These are phyloP conservation scores for Alternaria metachromatica DNA, from an alignment of 2,329 filamentous ascomycete genomes.

Conservation along the genomic window DNA sequence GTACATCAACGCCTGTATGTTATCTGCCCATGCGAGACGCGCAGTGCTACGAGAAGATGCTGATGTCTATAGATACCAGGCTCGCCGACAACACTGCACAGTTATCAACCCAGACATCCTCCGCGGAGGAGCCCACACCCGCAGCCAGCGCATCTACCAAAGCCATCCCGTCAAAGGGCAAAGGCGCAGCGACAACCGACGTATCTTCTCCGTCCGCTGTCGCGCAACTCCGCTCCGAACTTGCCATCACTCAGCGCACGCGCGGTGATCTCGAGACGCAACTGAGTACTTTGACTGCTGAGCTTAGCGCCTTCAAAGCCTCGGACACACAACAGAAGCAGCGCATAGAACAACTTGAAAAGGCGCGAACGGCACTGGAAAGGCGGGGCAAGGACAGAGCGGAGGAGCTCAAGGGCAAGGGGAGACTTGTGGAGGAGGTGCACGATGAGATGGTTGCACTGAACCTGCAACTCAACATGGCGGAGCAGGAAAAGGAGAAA, in stretches of 20 bases:
- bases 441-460: slow-evolving; percentile 92
- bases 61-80: slow-evolving; percentile 49
- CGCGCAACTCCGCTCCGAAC: slow-evolving; percentile 62
- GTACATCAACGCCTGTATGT: slow-evolving; percentile 80
- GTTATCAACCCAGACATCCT: slow-evolving; percentile 32
- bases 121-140: slow-evolving; percentile 23
- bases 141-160: slow-evolving; percentile 29
- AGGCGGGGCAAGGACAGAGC: slow-evolving; percentile 79
- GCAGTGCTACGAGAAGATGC: background rate
- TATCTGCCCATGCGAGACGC: background rate
- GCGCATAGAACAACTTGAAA: slow-evolving; percentile 67
- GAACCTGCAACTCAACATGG: slow-evolving; percentile 86
- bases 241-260: slow-evolving; percentile 78
- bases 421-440: slow-evolving; percentile 81
- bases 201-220: slow-evolving; percentile 24
- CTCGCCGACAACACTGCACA: slow-evolving; percentile 55
- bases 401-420: slow-evolving; percentile 84
- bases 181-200: slow-evolving; percentile 22
- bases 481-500: slow-evolving; percentile 75
- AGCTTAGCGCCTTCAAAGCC: slow-evolving; percentile 68
- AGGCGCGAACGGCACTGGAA: slow-evolving; percentile 67
- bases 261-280: slow-evolving; percentile 71
- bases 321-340: slow-evolving; percentile 66
- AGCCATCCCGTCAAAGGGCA: slow-evolving; percentile 33
- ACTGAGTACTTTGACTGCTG: slow-evolving; percentile 66